phyloP scores from a whole-genome alignment of 768 basidiomycete species.

The Mycena rebaudengoi region DNA sequence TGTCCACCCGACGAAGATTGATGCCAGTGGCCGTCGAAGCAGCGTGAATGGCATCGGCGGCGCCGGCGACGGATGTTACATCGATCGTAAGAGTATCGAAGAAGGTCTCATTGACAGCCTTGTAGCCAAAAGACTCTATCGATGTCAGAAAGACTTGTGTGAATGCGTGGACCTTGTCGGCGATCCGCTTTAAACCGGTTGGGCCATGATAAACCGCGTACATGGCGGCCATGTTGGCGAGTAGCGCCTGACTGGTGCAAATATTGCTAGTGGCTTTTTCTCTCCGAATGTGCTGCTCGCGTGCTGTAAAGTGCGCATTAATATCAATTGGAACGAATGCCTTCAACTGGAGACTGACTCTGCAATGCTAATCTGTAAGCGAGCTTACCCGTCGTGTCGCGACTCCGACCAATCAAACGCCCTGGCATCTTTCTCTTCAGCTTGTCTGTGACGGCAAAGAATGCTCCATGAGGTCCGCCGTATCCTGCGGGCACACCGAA shows the following conservation, averaged over 20 bases:
- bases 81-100: constrained; percentile 93
- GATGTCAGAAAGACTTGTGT: constrained; percentile 77
- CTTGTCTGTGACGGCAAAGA: constrained; percentile 92
- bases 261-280: constrained; percentile 99
- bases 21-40: constrained; percentile 71
- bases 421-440: constrained; percentile 99
- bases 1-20: constrained; percentile 85
- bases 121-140: constrained; percentile 80
- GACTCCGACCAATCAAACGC: constrained; percentile 89
- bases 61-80: constrained; percentile 65
- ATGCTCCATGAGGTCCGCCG: constrained; percentile 96
- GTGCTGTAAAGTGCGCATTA: constrained; percentile 70
- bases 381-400: constrained; percentile 82
- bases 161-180: constrained; percentile 88
- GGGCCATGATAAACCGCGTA: constrained; percentile 98
- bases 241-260: constrained; percentile 95
- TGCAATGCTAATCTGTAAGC: constrained; percentile 95
- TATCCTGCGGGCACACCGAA: constrained; percentile 98
- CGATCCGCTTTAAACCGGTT: constrained; percentile 83
- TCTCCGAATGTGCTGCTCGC: constrained; percentile 96
- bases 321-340: background rate
- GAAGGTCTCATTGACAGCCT: constrained; percentile 73
- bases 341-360: constrained; percentile 63
- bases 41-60: constrained; percentile 71
- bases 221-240: constrained; percentile 99